Evolutionary conservation across 2,329 filamentous ascomycete genomes (phyloP), one percentile per base, ranked within the genome.

Genomic region (Eurotiales sp.): DNA sequence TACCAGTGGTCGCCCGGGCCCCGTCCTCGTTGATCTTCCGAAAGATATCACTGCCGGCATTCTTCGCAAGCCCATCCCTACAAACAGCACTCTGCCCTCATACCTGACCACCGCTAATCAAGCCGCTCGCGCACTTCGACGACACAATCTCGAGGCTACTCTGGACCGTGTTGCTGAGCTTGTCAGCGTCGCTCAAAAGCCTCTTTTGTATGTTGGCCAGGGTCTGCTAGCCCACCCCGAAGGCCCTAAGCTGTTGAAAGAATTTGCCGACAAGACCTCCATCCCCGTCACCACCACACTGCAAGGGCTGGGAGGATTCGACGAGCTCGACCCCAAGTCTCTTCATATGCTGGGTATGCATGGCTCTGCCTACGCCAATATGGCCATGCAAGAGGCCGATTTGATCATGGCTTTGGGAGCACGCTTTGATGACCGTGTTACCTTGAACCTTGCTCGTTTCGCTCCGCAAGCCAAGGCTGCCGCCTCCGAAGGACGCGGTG

Each of bases 331-430:
- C 64, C 84, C 90, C 59, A 96, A 96, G 81, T 87, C 91, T 40
- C 80, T 97, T 46, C 91, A 97, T 75, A 99, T 99, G 93, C 84
- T 97, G 25, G 93, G 93, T 58, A 97, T 97, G 93, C 92, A 97
- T 77, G 93, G 93, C 55, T 87, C 91, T 8, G 91, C 90, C 7
- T 99, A 95, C 65, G 93, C 93, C 68, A 99, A 99, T 77, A 90
- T 96, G 87, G 84, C 93, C 14, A 96, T 99, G 77, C 92, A 99
- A 73, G 88, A 96, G 69, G 88, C 93, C 12, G 93, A 99, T 73
- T 78, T 99, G 56, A 93, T 99, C 70, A 89, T 99, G 63, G 92
- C 92, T 48, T 83, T 99, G 17, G 93, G 93, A 62, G 90, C 85
- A 44, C 88, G 92, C 52, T 97, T 99, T 66, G 93, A 99, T 66